Evolutionary conservation across 1,284 basidiomycete genomes (phyloP).

Genomic region (Takashimella koratensis): DNA sequence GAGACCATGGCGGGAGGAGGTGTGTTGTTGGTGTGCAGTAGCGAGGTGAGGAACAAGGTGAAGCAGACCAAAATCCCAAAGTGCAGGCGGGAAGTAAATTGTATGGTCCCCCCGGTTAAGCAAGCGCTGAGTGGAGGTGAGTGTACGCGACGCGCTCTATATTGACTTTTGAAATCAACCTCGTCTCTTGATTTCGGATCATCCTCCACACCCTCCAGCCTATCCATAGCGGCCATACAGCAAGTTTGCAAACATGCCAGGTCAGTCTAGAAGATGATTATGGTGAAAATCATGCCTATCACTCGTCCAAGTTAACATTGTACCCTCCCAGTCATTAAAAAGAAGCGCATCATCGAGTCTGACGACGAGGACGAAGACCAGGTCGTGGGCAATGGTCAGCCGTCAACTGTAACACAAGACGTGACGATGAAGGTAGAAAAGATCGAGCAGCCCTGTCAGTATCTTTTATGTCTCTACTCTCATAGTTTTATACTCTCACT

Average conservation of each 20-base stretch:
- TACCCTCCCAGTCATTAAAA: neutral
- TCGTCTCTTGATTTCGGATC: no score
- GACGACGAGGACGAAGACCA: slow-evolving; percentile 58
- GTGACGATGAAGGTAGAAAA: slow-evolving; percentile 10
- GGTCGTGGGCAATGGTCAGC: neutral
- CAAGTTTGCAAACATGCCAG: no score
- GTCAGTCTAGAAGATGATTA: no score
- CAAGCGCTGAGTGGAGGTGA: no score
- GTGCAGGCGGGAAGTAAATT: no score
- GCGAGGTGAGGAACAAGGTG: no score
- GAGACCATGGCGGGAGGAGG: neutral
- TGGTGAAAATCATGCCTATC: neutral
- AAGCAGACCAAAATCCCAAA: no score
- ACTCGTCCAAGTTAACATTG: neutral
- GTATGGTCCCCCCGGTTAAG: no score
- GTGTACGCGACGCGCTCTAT: neutral
- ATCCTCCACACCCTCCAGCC: no score
- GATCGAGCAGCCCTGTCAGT: slow-evolving; percentile 3
- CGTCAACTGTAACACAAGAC: slow-evolving; percentile 3
- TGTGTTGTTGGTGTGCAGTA: neutral
- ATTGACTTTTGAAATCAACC: no score
- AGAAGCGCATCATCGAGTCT: slow-evolving; percentile 59
- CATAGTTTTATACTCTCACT: neutral
- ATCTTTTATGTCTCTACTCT: neutral
- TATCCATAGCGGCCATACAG: no score